These are phyloP conservation scores for Candida ortonii DNA, from an alignment of 805 yeast species.

Conservation along the genomic window DNA sequence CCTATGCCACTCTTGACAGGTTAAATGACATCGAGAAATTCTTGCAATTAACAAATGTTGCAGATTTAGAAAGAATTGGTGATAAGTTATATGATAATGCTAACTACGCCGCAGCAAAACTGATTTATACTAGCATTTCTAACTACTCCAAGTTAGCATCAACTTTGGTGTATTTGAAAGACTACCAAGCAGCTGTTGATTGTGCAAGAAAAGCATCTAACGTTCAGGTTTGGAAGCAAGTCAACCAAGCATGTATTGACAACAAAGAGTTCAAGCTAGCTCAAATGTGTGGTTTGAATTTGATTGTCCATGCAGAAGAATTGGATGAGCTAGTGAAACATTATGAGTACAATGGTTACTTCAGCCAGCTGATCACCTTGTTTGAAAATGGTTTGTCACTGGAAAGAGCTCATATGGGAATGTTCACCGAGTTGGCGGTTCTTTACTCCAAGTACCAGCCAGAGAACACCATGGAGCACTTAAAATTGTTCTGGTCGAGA, in stretches of 20 bases:
- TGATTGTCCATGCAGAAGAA: slow-evolving; percentile 97
- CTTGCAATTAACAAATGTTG: slow-evolving; percentile 85
- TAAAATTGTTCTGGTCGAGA: slow-evolving; percentile 97
- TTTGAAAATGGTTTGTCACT: slow-evolving; percentile 94
- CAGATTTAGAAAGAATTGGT: slow-evolving; percentile 88
- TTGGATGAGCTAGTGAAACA: slow-evolving; percentile 81
- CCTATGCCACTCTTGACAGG: slow-evolving; percentile 77
- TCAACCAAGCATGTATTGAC: slow-evolving; percentile 92
- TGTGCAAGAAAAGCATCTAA: slow-evolving; percentile 98
- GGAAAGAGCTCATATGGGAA: slow-evolving; percentile 99
- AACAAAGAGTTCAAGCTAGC: slow-evolving; percentile 94
- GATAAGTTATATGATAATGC: slow-evolving; percentile 79
- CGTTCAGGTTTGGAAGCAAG: slow-evolving; percentile 94
- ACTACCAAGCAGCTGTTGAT: slow-evolving; percentile 95
- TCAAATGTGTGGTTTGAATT: slow-evolving; percentile 96
- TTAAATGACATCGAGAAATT: slow-evolving; percentile 80
- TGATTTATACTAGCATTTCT: slow-evolving; percentile 79
- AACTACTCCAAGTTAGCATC: slow-evolving; percentile 96
- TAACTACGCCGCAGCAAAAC: slow-evolving; percentile 90
- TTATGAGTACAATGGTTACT: slow-evolving; percentile 88
- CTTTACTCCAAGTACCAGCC: slow-evolving; percentile 90
- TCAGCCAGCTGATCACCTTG: slow-evolving; percentile 84
- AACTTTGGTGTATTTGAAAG: slow-evolving; percentile 88
- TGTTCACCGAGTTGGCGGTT: slow-evolving; percentile 95
- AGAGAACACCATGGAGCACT: slow-evolving; percentile 88